Conservation (phyloP, 148 eudicot species). For the Dysphania ambrosioides region DNA sequence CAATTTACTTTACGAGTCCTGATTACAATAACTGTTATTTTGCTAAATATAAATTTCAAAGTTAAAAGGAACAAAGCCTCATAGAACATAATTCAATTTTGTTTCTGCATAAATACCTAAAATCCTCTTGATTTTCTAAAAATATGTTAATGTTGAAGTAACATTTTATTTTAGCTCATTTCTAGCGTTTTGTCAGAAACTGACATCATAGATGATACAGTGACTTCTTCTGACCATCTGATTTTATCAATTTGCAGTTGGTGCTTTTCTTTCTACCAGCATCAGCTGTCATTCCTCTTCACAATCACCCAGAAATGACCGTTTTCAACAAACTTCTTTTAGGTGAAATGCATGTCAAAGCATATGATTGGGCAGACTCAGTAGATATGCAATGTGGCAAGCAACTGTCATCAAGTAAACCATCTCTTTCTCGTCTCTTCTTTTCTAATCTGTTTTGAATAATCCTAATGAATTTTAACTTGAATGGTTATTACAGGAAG, state of each 20-base stretch:
- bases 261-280: constrained; percentile 72
- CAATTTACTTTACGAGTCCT: no score
- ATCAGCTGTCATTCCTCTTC: constrained; percentile 71
- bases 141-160: background rate
- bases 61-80: background rate
- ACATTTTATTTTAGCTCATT: background rate
- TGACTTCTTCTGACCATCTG: constrained; percentile 13
- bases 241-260: constrained; percentile 43
- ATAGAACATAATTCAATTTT: background rate
- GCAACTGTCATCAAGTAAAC: constrained; percentile 44
- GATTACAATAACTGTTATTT: background rate
- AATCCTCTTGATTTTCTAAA: background rate
- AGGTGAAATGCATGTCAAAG: constrained; percentile 74
- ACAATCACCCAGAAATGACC: constrained; percentile 92
- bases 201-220: background rate
- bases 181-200: background rate
- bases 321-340: constrained; percentile 82
- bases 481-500: constrained; percentile 43
- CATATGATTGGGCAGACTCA: constrained; percentile 71
- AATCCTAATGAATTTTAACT: background rate
- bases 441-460: background rate
- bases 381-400: constrained; percentile 10
- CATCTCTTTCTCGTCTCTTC: background rate
- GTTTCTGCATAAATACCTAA: background rate
- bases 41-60: background rate